phyloP scores from a whole-genome alignment of 148 eudicot genomes.

The Cornus controversa region DNA sequence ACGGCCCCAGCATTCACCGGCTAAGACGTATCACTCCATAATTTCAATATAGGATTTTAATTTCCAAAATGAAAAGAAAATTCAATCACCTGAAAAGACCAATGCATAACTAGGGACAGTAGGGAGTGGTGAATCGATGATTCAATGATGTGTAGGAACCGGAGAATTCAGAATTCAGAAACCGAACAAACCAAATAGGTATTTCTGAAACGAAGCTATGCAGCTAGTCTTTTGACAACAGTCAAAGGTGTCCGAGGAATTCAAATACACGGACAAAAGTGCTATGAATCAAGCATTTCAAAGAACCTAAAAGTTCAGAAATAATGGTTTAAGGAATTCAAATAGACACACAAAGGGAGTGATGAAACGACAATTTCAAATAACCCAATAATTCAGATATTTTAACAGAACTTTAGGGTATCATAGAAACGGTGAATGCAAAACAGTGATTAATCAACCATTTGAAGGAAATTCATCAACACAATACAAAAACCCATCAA shows the following conservation, averaged over 20 bases:
- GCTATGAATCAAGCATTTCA: too few species aligned
- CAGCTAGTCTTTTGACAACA: too few species aligned
- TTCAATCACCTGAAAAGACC: not conserved
- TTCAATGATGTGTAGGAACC: constrained; percentile 10
- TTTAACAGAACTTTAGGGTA: not conserved
- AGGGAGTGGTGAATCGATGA: not conserved
- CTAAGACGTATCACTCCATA: not conserved
- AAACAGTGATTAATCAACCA: constrained; percentile 3
- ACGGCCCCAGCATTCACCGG: not conserved
- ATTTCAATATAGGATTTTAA: not conserved
- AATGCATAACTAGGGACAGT: not conserved
- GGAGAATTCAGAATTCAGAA: not conserved
- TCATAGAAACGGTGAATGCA: not conserved
- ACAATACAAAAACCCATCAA: constrained; percentile 10
- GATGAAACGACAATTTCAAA: constrained; percentile 25
- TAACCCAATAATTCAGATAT: constrained; percentile 2
- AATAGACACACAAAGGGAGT: constrained; percentile 4
- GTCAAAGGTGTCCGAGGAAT: too few species aligned
- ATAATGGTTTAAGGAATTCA: not conserved
- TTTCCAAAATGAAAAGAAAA: not conserved
- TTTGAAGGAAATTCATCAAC: not conserved
- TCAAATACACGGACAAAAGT: too few species aligned
- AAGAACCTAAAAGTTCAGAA: too few species aligned
- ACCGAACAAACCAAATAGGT: not conserved
- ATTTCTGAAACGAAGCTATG: too few species aligned